A percentile compares a stretch with the other conserved stretches of the same genome.
These are phyloP conservation scores for Scheffersomyces lignicola DNA, from an alignment of 1,139 yeast species.

Conservation along the genomic window DNA sequence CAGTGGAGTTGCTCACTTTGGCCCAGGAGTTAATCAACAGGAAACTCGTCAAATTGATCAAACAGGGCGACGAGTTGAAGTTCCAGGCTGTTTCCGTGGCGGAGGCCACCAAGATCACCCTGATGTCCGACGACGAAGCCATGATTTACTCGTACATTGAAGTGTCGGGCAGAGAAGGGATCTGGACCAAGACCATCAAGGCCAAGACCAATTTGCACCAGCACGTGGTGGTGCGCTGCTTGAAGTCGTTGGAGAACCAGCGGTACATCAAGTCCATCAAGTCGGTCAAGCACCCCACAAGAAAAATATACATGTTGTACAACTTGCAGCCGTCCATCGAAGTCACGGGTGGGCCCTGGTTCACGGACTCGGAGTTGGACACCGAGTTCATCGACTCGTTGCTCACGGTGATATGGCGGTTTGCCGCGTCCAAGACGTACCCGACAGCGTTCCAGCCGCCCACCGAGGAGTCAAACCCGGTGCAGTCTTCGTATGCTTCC, in stretches of 20 bases:
- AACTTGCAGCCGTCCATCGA: constrained; percentile 91
- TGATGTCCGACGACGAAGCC: constrained; percentile 86
- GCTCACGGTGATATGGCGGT: constrained; percentile 85
- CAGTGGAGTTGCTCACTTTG: constrained; percentile 52
- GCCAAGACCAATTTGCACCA: constrained; percentile 92
- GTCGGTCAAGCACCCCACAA: constrained; percentile 91
- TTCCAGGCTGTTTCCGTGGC: constrained; percentile 70
- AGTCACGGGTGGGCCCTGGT: constrained; percentile 99
- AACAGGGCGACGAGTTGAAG: constrained; percentile 62
- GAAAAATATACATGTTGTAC: constrained; percentile 94
- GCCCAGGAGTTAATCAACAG: constrained; percentile 67
- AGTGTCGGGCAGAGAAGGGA: constrained; percentile 92
- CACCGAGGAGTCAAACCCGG: constrained; percentile 20
- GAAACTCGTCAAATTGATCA: constrained; percentile 67
- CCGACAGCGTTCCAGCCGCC: constrained; percentile 64
- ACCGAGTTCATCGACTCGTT: constrained; percentile 88
- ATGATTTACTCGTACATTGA: constrained; percentile 90
- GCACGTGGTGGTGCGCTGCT: constrained; percentile 82
- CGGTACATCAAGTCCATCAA: constrained; percentile 87
- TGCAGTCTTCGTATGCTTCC: constrained; percentile 50
- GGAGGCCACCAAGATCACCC: constrained; percentile 70
- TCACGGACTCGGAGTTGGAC: constrained; percentile 92
- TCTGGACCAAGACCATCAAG: constrained; percentile 93
- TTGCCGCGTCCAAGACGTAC: constrained; percentile 69
- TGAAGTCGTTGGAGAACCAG: constrained; percentile 80